Percentiles rank a stretch among this genome's conserved stretches.
Conservation (phyloP, 2,329 filamentous ascomycete species). For the Blumeriella jaapii region DNA sequence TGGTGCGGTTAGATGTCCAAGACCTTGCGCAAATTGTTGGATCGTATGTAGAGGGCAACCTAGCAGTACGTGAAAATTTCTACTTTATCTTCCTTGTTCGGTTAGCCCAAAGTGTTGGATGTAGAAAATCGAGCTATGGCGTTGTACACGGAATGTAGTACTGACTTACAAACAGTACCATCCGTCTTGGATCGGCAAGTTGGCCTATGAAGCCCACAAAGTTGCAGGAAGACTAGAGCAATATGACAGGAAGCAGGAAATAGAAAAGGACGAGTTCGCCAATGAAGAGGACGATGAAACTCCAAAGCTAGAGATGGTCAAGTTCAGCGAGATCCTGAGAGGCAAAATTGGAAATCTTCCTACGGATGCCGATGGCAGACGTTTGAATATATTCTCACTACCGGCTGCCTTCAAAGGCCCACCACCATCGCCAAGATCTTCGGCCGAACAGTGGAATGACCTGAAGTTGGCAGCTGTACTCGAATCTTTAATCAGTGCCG, state of each 20-base stretch:
- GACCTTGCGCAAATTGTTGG: slow-evolving; percentile 60
- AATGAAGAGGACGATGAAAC: slow-evolving; percentile 27
- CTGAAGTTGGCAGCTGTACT: slow-evolving; percentile 48
- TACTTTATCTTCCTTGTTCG: too few relatives aligned
- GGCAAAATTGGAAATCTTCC: too few relatives aligned
- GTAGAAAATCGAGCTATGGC: too few relatives aligned
- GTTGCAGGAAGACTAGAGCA: slow-evolving; percentile 42
- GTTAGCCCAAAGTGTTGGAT: too few relatives aligned
- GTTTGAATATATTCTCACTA: too few relatives aligned
- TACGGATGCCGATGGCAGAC: too few relatives aligned
- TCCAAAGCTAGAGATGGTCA: too few relatives aligned
- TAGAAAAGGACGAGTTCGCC: slow-evolving; percentile 25
- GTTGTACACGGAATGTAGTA: too few relatives aligned
- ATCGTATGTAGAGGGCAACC: slow-evolving; percentile 54
- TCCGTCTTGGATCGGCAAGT: slow-evolving; percentile 37
- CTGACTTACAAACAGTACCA: too few relatives aligned
- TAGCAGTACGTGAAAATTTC: too few relatives aligned
- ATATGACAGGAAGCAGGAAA: slow-evolving; percentile 31
- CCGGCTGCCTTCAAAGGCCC: slow-evolving; percentile 12
- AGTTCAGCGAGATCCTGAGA: too few relatives aligned
- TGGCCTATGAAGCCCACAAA: slow-evolving; percentile 46
- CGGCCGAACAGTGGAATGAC: slow-evolving; percentile 44
- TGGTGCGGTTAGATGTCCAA: slow-evolving; percentile 57
- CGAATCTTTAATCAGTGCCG: slow-evolving; percentile 42
- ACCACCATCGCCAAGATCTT: neutral